Conservation (phyloP, 148 eudicot species). For the Euryodendron excelsum region DNA sequence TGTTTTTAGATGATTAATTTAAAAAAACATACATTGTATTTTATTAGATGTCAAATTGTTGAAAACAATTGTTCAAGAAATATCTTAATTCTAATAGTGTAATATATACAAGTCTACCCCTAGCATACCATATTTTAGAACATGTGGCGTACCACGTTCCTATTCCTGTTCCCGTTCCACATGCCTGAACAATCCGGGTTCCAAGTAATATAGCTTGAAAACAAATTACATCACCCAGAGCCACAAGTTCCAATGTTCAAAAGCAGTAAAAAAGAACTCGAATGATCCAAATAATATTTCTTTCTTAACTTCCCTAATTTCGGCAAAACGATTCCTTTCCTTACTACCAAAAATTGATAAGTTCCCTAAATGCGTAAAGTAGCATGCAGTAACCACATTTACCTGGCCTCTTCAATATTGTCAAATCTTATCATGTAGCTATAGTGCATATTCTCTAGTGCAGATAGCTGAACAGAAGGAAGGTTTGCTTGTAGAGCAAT, state of each 20-base stretch:
- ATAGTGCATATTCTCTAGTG: conserved; percentile 95
- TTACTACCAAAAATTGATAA: neutral
- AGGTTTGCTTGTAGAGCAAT: conserved; percentile 65
- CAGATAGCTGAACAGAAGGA: conserved; percentile 56
- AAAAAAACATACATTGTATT: no score
- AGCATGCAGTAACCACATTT: conserved; percentile 15
- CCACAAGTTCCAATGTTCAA: neutral
- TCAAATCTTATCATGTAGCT: conserved; percentile 92
- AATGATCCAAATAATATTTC: neutral
- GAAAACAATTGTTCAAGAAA: no score
- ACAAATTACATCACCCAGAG: neutral
- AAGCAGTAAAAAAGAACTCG: neutral
- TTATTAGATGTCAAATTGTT: no score
- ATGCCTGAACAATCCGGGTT: no score
- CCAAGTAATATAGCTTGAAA: no score
- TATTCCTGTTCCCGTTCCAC: no score
- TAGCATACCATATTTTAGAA: no score
- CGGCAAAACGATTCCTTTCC: neutral
- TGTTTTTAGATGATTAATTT: no score
- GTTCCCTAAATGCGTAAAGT: neutral
- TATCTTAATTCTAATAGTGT: no score
- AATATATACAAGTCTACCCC: no score
- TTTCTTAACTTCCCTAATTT: neutral
- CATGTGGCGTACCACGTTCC: no score
- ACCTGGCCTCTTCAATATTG: conserved; percentile 85